A percentile compares a stretch with the other conserved stretches of the same genome.
These are phyloP conservation scores for Chionographis japonica DNA, from an alignment of 106 monocot species.

Conservation along the genomic window DNA sequence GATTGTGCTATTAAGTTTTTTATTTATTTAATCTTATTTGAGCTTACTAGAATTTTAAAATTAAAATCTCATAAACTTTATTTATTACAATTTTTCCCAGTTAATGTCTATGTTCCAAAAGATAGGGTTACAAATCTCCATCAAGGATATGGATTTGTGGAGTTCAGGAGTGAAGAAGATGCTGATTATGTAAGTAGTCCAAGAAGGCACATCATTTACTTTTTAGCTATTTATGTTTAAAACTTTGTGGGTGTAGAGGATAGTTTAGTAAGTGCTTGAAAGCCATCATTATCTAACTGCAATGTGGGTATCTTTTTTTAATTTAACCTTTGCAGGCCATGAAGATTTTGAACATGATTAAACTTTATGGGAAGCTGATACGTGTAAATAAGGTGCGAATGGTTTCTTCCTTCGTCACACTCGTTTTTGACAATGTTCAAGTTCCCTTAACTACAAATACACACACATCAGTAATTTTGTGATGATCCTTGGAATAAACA, in stretches of 20 bases:
- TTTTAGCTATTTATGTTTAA: neutral
- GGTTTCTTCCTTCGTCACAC: neutral
- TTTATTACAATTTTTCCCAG: constrained; percentile 27
- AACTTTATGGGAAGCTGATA: constrained; percentile 95
- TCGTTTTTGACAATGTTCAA: neutral
- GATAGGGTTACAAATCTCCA: constrained; percentile 99
- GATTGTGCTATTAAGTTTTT: too few species aligned
- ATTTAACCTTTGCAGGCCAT: constrained; percentile 53
- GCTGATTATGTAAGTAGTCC: constrained; percentile 83
- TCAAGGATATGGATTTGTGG: constrained; percentile 97
- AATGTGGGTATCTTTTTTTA: neutral
- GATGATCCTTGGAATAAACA: too few species aligned
- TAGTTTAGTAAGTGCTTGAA: neutral
- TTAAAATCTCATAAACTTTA: too few species aligned
- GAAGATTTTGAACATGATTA: constrained; percentile 98
- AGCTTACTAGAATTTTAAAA: too few species aligned
- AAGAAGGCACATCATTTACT: neutral
- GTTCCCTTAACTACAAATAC: neutral
- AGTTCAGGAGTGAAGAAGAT: constrained; percentile 97
- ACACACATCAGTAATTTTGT: too few species aligned
- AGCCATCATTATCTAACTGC: neutral
- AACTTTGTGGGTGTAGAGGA: neutral
- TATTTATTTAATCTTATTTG: too few species aligned
- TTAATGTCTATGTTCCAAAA: constrained; percentile 98
- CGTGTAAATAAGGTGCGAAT: constrained; percentile 81